Base-by-base conservation (phyloP, 208 protist species). In the Trypanosoma congolense region DNA sequence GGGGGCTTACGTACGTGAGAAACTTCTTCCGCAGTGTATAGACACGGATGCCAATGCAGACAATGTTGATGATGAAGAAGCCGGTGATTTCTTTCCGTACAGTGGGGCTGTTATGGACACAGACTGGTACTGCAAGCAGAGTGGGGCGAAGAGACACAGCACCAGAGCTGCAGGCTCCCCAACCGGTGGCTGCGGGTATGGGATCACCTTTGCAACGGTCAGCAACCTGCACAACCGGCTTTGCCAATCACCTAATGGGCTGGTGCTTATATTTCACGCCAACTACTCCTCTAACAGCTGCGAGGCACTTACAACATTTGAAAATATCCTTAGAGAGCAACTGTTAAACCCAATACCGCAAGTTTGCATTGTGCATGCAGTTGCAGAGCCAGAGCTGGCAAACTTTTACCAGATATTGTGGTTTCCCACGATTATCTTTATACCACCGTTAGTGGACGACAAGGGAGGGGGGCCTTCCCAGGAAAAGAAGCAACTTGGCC, bases 361-460 rank as follows among this genome's bases (percentile, higher is more conserved):
- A 28, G 73, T 94, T n/a, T 80, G 68, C 44, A 64, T 94, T 30
- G 76, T 94, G 28, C 84, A 91, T 52, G 66, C 66, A 38, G 83
- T 94, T 24, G 70, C 80, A 9, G 83, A 94, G 56, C 83, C 83
- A n/a, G 80, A 91, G 62, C 73, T 94, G 29, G 78, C 83, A 0
- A 65, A 65, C 10, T 63, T 90, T 29, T 94, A 82, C 61, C 76
- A 81, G 12, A 77, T 94, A 6, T 57, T 53, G 41, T 94, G 83
- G 78, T 81, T 91, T 42, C 87, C 87, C 8, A 94, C 87, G 4
- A 86, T 94, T 42, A 73, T 94, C 8, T 91, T 83, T 61, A 76
- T 71, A 16, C 83, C 83, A 35, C 74, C 80, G 0, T 22, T 52
- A 29, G 4, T 4, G 1, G 8, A 0, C 8, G 26, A 44, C 16